Evolutionary conservation across 2,329 filamentous ascomycete species (phyloP), one percentile per base, ranked within the genome.

Genomic region (Orbilia blumenaviensis): DNA sequence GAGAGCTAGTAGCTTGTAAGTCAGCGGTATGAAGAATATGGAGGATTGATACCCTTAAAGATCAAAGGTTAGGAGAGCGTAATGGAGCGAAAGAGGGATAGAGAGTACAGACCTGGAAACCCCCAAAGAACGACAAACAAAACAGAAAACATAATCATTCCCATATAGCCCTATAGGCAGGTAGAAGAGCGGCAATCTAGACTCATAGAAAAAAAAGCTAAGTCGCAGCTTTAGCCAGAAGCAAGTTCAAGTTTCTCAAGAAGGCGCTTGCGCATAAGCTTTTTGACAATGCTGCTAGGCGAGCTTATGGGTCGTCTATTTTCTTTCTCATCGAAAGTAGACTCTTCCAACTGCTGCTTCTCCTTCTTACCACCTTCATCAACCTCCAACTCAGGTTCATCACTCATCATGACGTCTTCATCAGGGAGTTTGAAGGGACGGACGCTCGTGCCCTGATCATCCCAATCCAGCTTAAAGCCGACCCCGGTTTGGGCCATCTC

Each of bases 381-480:
- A 7, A 1, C 29, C 14, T 56, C 18, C 34, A 14, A 1, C n/a
- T 23, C 14, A 0, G 12, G 46, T 36, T 18, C 41, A 1, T 23
- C 41, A 3, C 3, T 44, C 42, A 63, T 23, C 2, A n/a, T 8
- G 0, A 41, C 12, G 10, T 41, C 50, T 1, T 9, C 18, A 8
- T 54, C 27, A 3, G 6, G 7, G 6, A 0, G 2, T 25, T 38
- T 36, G 21, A 61, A 73, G 32, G 58, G 27, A 7, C 61, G 34
- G n/a, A 75, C 72, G 12, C 58, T 29, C 7, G 32, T 27, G 12
- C 44, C 21, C 8, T 14, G 3, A n/a, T 27, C 61, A 14, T 69
- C 48, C 72, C 72, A 76, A 23, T 76, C 58, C 4, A 76, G 60
- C 14, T 52, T 50, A 42, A 76, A 76, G 29, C 44, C 7, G 8